phyloP scores from a whole-genome alignment of 805 yeast species.

The Suhomyces sp. region DNA sequence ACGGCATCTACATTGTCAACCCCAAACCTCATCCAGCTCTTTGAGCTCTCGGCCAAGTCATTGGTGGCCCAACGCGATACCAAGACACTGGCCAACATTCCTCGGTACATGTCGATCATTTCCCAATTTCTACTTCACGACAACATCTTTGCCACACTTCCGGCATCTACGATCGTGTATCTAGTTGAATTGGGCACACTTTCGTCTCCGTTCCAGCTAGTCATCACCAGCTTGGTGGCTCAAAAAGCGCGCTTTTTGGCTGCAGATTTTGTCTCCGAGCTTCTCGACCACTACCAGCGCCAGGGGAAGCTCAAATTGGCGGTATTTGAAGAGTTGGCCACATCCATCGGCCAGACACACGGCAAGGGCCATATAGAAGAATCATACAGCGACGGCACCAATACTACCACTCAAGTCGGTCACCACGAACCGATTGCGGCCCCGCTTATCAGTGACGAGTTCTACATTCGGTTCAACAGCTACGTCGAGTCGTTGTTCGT shows the following conservation, averaged over 20 bases:
- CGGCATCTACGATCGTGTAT: conserved; percentile 20
- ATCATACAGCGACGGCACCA: background rate
- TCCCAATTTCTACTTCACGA: conserved; percentile 17
- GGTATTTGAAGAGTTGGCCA: conserved; percentile 13
- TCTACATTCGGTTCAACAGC: conserved; percentile 17
- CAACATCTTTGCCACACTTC: conserved; percentile 6
- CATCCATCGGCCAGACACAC: background rate
- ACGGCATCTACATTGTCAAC: background rate
- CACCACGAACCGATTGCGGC: background rate
- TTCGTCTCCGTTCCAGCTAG: conserved; percentile 9
- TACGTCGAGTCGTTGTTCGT: conserved; percentile 29
- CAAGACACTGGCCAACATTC: conserved; percentile 11
- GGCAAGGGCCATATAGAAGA: background rate
- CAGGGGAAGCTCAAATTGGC: conserved; percentile 10
- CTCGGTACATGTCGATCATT: conserved; percentile 27
- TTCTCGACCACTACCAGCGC: conserved; percentile 12
- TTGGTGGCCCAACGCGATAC: conserved; percentile 1
- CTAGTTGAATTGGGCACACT: conserved; percentile 27
- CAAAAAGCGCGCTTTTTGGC: conserved; percentile 9
- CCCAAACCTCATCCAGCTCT: conserved; percentile 13
- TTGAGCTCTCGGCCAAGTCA: conserved; percentile 15
- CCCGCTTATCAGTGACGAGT: conserved; percentile 17
- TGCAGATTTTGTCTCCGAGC: conserved; percentile 14
- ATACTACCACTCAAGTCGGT: too few species aligned
- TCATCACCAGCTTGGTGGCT: conserved; percentile 10